Conservation (phyloP, 1,284 basidiomycete genomes). For the Grifola frondosa region DNA sequence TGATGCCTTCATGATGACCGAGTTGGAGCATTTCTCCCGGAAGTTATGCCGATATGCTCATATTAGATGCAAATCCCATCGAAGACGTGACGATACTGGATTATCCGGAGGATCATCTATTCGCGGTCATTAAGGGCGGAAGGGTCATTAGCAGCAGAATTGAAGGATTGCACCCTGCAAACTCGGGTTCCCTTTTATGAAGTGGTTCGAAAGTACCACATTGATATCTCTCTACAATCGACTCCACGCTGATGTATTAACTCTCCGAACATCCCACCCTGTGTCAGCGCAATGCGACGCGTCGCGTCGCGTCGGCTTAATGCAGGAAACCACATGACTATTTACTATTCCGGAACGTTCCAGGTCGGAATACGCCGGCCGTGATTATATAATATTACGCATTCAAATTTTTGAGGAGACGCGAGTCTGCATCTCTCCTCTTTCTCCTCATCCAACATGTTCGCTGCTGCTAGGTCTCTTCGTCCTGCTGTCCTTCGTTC, state of each 20-base stretch:
- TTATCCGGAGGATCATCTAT: constrained; percentile 37
- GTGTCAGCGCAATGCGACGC: too few relatives aligned
- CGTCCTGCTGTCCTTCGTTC: constrained; percentile 57
- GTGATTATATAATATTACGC: constrained; percentile 25
- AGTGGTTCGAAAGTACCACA: too few relatives aligned
- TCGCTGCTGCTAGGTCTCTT: constrained; percentile 61
- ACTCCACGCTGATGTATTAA: too few relatives aligned
- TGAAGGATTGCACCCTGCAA: too few relatives aligned
- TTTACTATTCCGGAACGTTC: constrained; percentile 28
- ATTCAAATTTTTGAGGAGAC: constrained; percentile 23
- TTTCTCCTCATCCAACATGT: constrained; percentile 55
- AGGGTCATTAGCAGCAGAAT: constrained; percentile 34
- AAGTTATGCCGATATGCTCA: constrained; percentile 41
- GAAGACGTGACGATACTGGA: constrained; percentile 46
- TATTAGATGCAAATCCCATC: constrained; percentile 44
- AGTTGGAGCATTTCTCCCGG: constrained; percentile 22
- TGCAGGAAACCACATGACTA: too few relatives aligned
- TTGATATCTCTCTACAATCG: too few relatives aligned
- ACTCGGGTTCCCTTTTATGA: too few relatives aligned
- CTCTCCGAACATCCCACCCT: too few relatives aligned
- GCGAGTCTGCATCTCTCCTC: constrained; percentile 26
- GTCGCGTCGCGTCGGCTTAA: too few relatives aligned
- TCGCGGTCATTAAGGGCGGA: constrained; percentile 39
- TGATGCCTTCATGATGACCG: too few relatives aligned
- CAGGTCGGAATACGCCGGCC: constrained; percentile 16